Percentiles rank a stretch among this genome's conserved stretches.
Conservation (phyloP, 192 early-diverging fungal genomes). For the Coemansia sp. region DNA sequence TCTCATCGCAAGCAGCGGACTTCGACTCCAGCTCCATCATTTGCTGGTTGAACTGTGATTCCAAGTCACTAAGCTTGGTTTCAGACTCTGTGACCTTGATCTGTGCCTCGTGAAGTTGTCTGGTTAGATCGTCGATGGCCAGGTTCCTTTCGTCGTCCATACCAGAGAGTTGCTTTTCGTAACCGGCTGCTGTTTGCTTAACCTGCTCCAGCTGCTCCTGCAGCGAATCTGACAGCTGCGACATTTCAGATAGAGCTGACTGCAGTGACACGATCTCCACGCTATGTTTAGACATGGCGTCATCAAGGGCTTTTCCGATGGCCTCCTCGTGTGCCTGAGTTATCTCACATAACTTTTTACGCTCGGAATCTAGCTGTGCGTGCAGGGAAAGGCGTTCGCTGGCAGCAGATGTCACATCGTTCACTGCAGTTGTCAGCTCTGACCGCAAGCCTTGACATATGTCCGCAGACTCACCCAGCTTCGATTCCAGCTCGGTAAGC, state of each 20-base stretch:
- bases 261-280: conserved; percentile 11
- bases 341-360: background rate
- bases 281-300: background rate
- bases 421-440: conserved; percentile 3
- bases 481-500: conserved; percentile 11
- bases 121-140: conserved; percentile 3
- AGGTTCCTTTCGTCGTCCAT: background rate
- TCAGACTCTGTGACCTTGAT: background rate
- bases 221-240: background rate
- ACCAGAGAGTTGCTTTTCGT: background rate
- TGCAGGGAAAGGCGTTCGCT: background rate
- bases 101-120: background rate
- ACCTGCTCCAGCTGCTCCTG: background rate
- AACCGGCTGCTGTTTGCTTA: background rate
- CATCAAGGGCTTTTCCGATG: background rate
- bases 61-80: background rate
- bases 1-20: conserved; percentile 8
- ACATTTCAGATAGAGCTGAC: background rate
- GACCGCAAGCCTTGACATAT: conserved; percentile 9
- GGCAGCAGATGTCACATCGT: background rate
- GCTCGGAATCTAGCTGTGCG: conserved; percentile 13
- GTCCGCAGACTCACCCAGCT: conserved; percentile 1
- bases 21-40: background rate
- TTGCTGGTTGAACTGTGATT: conserved; percentile 4
- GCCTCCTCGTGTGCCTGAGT: conserved; percentile 3